These are phyloP conservation scores for Talaromyces pinophilus DNA, from an alignment of 2,329 filamentous ascomycete species.

Conservation along the genomic window DNA sequence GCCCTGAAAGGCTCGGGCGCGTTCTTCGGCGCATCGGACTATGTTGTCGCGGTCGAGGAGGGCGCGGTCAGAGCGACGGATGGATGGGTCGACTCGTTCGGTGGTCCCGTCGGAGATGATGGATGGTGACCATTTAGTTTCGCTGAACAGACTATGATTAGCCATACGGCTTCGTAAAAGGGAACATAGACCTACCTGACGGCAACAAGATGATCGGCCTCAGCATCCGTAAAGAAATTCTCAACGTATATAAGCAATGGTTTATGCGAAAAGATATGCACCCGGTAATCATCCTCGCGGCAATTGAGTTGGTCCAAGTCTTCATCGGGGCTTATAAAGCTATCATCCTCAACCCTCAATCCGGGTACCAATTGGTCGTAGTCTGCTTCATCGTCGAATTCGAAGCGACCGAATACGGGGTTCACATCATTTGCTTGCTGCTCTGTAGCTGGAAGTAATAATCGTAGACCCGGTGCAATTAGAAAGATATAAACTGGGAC, in stretches of 20 bases:
- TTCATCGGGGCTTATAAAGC: conserved; percentile 40
- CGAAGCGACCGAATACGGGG: conserved; percentile 13
- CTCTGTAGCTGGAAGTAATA: conserved; percentile 15
- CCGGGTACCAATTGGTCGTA: conserved; percentile 23
- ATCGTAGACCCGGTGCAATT: conserved; percentile 35
- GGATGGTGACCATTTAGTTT: conserved; percentile 55
- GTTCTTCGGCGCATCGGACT: conserved; percentile 61
- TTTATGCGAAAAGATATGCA: conserved; percentile 55
- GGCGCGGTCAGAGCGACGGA: conserved; percentile 56
- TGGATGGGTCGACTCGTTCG: conserved; percentile 50
- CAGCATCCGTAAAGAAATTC: conserved; percentile 52
- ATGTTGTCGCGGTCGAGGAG: conserved; percentile 50
- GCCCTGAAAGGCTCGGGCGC: conserved; percentile 61
- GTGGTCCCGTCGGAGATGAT: conserved; percentile 55
- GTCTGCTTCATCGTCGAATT: conserved; percentile 23
- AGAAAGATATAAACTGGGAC: conserved; percentile 42
- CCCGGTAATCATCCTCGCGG: conserved; percentile 32
- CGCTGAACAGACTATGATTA: conserved; percentile 26
- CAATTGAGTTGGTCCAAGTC: conserved; percentile 31
- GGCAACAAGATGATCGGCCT: conserved; percentile 54
- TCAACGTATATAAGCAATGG: conserved; percentile 62
- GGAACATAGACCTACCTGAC: conserved; percentile 50
- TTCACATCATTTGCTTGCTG: neutral
- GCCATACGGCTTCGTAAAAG: neutral
- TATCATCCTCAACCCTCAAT: conserved; percentile 34